Evolutionary conservation across 495 filamentous ascomycete genomes (phyloP).

Genomic region (Bryoglossum gracile): DNA sequence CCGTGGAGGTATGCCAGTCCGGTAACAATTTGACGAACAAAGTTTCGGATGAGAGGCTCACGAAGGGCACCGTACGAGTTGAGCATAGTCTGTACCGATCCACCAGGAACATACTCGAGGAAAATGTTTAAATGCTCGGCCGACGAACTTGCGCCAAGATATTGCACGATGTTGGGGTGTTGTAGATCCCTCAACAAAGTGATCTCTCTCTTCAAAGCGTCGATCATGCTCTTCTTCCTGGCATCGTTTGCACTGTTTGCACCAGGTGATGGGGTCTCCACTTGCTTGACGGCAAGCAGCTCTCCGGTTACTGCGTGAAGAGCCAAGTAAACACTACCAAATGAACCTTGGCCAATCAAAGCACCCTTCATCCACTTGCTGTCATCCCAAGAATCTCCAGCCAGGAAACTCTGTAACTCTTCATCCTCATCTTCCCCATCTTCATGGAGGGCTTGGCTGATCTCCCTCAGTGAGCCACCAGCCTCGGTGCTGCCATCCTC

Average conservation of each 20-base stretch:
- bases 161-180: slow-evolving; percentile 97
- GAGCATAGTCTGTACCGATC: slow-evolving; percentile 95
- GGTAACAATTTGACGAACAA: slow-evolving; percentile 90
- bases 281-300: slow-evolving; percentile 97
- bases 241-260: slow-evolving; percentile 75
- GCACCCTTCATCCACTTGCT: slow-evolving; percentile 99
- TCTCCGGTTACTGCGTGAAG: slow-evolving; percentile 96
- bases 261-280: slow-evolving; percentile 79
- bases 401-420: slow-evolving; percentile 71
- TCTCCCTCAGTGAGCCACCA: slow-evolving; percentile 42
- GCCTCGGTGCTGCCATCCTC: slow-evolving; percentile 72
- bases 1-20: slow-evolving; percentile 95
- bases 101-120: slow-evolving; percentile 96
- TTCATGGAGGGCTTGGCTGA: slow-evolving; percentile 61
- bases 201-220: slow-evolving; percentile 94
- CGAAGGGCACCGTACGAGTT: slow-evolving; percentile 94
- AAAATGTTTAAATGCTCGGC: slow-evolving; percentile 97
- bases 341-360: slow-evolving; percentile 92
- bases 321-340: slow-evolving; percentile 93
- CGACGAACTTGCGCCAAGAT: slow-evolving; percentile 87
- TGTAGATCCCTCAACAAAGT: slow-evolving; percentile 87
- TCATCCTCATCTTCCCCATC: slow-evolving; percentile 85
- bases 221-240: slow-evolving; percentile 95
- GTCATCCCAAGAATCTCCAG: slow-evolving; percentile 88
- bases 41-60: slow-evolving; percentile 90